Percentiles rank a stretch among this genome's conserved stretches.
These are phyloP conservation scores for Aureobasidium sp. DNA, from an alignment of 2,329 filamentous ascomycete genomes.

Conservation along the genomic window DNA sequence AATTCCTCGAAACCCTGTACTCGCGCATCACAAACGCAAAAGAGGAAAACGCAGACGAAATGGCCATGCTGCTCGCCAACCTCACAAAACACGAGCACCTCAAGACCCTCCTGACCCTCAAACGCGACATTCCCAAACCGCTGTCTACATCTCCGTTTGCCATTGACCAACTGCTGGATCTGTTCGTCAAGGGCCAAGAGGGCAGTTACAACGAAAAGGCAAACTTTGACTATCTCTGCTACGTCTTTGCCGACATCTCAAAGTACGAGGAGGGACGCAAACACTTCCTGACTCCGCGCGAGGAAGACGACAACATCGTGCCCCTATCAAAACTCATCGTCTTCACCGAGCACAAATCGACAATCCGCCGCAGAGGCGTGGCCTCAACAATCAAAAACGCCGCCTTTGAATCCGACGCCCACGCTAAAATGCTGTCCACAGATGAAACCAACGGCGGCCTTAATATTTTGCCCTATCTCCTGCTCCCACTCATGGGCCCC, in stretches of 20 bases:
- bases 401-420: slow-evolving; percentile 71
- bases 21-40: slow-evolving; percentile 62
- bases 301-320: slow-evolving; percentile 70
- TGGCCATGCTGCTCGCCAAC: slow-evolving; percentile 91
- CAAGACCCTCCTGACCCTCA: slow-evolving; percentile 60
- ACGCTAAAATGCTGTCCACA: slow-evolving; percentile 42
- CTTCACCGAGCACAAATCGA: slow-evolving; percentile 84
- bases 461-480: slow-evolving; percentile 78
- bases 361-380: slow-evolving; percentile 85
- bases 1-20: slow-evolving; percentile 69
- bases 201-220: slow-evolving; percentile 77
- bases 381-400: slow-evolving; percentile 93
- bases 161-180: slow-evolving; percentile 87
- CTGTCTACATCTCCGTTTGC: slow-evolving; percentile 66
- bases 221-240: slow-evolving; percentile 87
- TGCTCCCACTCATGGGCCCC: slow-evolving; percentile 78
- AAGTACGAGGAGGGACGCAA: slow-evolving; percentile 64
- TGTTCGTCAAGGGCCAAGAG: slow-evolving; percentile 87
- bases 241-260: slow-evolving; percentile 87
- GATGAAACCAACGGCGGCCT: slow-evolving; percentile 55
- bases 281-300: slow-evolving; percentile 45
- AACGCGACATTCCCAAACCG: slow-evolving; percentile 60
- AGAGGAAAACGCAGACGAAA: slow-evolving; percentile 74
- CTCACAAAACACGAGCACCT: slow-evolving; percentile 73
- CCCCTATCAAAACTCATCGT: slow-evolving; percentile 88